phyloP scores from a whole-genome alignment of 2,329 filamentous ascomycete species.

The Calonectria leucothoes region DNA sequence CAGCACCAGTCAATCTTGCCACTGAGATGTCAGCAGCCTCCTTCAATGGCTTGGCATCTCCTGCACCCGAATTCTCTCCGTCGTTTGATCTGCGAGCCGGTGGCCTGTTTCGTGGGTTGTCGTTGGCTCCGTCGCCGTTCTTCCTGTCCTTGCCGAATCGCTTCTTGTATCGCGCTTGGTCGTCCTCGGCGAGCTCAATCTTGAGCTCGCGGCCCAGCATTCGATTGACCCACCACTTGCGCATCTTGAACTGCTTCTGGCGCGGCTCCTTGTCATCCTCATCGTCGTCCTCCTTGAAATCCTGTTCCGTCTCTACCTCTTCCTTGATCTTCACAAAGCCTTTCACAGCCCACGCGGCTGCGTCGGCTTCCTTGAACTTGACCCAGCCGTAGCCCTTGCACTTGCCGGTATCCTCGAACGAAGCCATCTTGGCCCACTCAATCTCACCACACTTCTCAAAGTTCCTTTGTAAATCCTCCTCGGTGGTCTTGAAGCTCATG shows the following conservation, averaged over 20 bases:
- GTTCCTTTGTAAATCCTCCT: conserved; percentile 83
- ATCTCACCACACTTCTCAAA: conserved; percentile 89
- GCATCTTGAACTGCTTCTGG: conserved; percentile 66
- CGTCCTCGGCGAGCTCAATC: conserved; percentile 94
- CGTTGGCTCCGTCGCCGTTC: conserved; percentile 38
- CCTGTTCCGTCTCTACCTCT: conserved; percentile 71
- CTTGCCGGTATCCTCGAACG: conserved; percentile 96
- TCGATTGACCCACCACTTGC: conserved; percentile 88
- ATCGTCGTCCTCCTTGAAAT: conserved; percentile 65
- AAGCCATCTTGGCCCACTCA: conserved; percentile 87
- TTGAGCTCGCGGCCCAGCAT: conserved; percentile 84
- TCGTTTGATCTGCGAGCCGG: conserved; percentile 48
- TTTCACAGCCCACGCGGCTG: conserved; percentile 76
- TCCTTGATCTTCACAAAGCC: conserved; percentile 82
- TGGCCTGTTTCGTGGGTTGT: conserved; percentile 45
- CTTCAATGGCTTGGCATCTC: conserved; percentile 49
- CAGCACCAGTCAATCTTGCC: conserved; percentile 79
- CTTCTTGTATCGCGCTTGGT: conserved; percentile 91
- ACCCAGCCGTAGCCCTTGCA: conserved; percentile 99
- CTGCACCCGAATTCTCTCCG: conserved; percentile 36
- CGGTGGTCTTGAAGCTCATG: conserved; percentile 82
- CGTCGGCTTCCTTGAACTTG: conserved; percentile 83
- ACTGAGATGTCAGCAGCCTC: conserved; percentile 60
- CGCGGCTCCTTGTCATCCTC: conserved; percentile 53
- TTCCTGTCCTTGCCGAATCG: conserved; percentile 80